Evolutionary conservation across 139 green algal species (phyloP).

Genomic region (Chlamydomonas sp.): DNA sequence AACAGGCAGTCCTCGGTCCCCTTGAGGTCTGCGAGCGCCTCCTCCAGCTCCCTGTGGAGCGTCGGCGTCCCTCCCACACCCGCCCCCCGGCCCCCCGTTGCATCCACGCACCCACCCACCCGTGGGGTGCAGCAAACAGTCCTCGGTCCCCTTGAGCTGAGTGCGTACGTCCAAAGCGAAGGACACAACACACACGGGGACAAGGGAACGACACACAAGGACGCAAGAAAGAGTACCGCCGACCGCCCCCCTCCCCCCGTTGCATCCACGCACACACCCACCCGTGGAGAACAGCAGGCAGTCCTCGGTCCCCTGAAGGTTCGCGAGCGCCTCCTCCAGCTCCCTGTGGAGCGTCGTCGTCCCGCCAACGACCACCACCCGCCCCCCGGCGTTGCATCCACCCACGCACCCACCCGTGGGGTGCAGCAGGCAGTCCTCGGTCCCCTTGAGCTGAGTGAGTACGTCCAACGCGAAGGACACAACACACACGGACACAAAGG

Average conservation of each 20-base stretch:
- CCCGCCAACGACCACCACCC: constrained; percentile 69
- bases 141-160: constrained; percentile 67
- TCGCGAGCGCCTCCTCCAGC: constrained; percentile 77
- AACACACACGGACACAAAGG: too few species aligned
- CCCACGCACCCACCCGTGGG: constrained; percentile 65
- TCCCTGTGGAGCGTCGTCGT: constrained; percentile 70
- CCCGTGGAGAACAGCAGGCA: constrained; percentile 62
- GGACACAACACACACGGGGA: too few species aligned
- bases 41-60: constrained; percentile 75
- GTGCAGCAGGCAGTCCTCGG: constrained; percentile 69
- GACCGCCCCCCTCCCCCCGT: too few species aligned
- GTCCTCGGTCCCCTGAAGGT: constrained; percentile 43
- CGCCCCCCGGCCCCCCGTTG: too few species aligned
- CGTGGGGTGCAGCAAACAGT: constrained; percentile 73
- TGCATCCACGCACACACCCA: background rate
- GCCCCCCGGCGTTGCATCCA: too few species aligned
- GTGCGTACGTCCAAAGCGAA: too few species aligned
- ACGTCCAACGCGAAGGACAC: too few species aligned
- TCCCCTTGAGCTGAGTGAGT: constrained; percentile 72
- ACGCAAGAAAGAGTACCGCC: too few species aligned
- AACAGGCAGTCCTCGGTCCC: constrained; percentile 69
- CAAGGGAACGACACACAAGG: background rate
- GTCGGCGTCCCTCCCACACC: constrained; percentile 82
- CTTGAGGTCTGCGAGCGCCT: constrained; percentile 70
- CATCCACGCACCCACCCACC: constrained; percentile 66